Percentiles rank a stretch among this genome's conserved stretches.
These are phyloP conservation scores for Pelargonium australe DNA, from an alignment of 441 rosid genomes.

Conservation along the genomic window DNA sequence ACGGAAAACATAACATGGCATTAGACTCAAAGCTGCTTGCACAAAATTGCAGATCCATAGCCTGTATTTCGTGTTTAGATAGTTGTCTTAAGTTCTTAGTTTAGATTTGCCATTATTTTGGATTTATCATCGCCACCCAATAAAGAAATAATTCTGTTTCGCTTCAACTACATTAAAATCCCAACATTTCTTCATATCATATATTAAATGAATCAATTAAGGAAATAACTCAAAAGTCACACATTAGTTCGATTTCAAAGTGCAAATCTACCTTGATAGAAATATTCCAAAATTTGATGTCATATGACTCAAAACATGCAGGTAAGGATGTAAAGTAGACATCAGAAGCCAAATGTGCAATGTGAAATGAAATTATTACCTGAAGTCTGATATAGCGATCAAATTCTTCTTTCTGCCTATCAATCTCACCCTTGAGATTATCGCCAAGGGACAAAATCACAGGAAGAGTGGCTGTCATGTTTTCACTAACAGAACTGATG, in stretches of 20 bases:
- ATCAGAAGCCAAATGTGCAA: background rate
- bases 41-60: background rate
- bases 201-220: background rate
- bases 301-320: background rate
- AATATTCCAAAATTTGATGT: background rate
- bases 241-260: background rate
- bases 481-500: constrained; percentile 45
- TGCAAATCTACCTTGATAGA: background rate
- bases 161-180: background rate
- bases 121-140: background rate
- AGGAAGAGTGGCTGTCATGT: constrained; percentile 33
- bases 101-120: background rate
- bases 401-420: constrained; percentile 49
- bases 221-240: background rate
- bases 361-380: constrained; percentile 27
- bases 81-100: background rate
- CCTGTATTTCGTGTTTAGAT: background rate
- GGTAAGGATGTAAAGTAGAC: background rate
- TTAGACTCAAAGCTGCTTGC: no score
- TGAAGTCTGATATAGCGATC: constrained; percentile 46
- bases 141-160: no score
- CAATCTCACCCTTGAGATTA: constrained; percentile 40
- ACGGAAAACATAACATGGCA: background rate
- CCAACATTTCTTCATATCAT: background rate
- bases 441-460: constrained; percentile 36